Evolutionary conservation across 305 asterid species (phyloP).

Genomic region (Fraxinus albicans): DNA sequence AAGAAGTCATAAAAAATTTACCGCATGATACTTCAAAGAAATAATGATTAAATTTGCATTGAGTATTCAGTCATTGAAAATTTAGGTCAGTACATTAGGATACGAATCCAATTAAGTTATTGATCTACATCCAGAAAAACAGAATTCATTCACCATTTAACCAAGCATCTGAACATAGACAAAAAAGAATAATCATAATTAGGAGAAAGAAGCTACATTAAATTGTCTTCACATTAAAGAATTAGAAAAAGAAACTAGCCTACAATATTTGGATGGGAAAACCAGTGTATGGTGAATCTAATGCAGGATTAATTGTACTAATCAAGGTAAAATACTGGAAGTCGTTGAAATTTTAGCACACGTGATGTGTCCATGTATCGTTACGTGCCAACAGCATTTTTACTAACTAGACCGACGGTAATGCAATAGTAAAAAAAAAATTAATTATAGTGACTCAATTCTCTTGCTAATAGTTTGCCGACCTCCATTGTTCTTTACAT

Average conservation of each 20-base stretch:
- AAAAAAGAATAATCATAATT: neutral
- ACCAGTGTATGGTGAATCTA: neutral
- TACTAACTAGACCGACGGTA: neutral
- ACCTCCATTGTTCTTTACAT: neutral
- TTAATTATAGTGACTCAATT: neutral
- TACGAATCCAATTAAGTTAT: neutral
- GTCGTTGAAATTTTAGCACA: neutral
- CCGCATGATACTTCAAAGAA: neutral
- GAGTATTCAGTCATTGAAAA: slow-evolving; percentile 4
- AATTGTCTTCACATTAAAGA: neutral
- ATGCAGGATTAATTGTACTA: neutral
- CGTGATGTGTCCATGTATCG: neutral
- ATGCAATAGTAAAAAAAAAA: neutral
- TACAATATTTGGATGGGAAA: neutral
- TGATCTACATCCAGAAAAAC: neutral
- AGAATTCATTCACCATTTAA: neutral
- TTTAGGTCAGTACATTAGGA: neutral
- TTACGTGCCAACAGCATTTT: neutral
- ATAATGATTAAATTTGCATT: neutral
- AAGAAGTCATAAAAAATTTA: neutral
- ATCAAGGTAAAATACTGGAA: neutral
- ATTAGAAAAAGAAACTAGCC: neutral
- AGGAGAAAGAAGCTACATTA: neutral
- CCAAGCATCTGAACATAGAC: neutral
- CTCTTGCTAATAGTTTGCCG: neutral